Evolutionary conservation across 495 filamentous ascomycete species (phyloP).

Genomic region (Penicillium arizonense): DNA sequence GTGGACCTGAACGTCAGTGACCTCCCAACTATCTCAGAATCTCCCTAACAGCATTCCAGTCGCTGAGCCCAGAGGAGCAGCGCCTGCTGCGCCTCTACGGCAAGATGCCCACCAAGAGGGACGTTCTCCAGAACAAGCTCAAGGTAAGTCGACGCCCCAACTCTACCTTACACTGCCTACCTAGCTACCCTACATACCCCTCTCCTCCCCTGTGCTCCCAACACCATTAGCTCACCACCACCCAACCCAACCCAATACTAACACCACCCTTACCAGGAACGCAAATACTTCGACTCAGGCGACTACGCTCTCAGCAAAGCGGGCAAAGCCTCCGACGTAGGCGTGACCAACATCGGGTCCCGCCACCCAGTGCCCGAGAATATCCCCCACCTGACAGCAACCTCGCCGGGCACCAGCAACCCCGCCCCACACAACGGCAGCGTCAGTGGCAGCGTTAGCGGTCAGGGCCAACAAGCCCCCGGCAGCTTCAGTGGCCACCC

Average conservation of each 20-base stretch:
- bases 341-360: conserved; percentile 88
- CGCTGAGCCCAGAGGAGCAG: conserved; percentile 87
- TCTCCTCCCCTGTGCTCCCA: neutral
- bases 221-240: neutral
- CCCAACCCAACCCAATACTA: neutral
- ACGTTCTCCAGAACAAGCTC: conserved; percentile 96
- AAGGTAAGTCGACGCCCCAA: conserved; percentile 48
- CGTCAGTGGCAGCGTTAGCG: conserved; percentile 41
- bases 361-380: conserved; percentile 93
- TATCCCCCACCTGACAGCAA: conserved; percentile 87
- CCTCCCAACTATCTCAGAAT: conserved; percentile 6
- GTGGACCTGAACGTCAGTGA: conserved; percentile 84
- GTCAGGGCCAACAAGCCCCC: conserved; percentile 42
- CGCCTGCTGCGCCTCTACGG: conserved; percentile 94
- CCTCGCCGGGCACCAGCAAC: conserved; percentile 59
- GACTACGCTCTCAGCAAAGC: conserved; percentile 98
- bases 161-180: conserved; percentile 5
- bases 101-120: conserved; percentile 92
- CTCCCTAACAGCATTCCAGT: conserved; percentile 48
- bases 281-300: conserved; percentile 98
- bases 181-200: neutral
- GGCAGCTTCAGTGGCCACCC: conserved; percentile 46
- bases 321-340: conserved; percentile 91
- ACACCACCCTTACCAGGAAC: conserved; percentile 56
- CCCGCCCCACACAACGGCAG: conserved; percentile 31